Base-by-base conservation (phyloP, 2,329 filamentous ascomycete species). In the Ceratocystis cubensis region DNA sequence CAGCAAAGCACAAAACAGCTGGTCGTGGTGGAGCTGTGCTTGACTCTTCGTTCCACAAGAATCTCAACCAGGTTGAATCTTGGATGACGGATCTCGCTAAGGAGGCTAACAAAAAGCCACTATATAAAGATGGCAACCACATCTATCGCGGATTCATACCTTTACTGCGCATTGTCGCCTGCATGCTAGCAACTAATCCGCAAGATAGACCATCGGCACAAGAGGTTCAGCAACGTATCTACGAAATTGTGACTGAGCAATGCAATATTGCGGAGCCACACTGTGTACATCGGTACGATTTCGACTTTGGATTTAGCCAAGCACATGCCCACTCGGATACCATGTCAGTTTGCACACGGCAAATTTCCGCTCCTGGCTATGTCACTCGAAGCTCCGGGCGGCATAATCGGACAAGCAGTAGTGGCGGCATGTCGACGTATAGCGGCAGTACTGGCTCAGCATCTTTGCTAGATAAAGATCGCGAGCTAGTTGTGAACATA, bases 1-100 rank as follows among this genome's bases (percentile, higher is more conserved):
- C 83, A 1, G 81, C 83, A 2, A 86, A 85, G 72, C 84, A 87
- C 72, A 86, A 85, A 72, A 81, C 76, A 50, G 74, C 80, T 15
- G 80, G 81, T 0, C 76, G 82, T 28, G 83, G 83, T 37, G 84
- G 83, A 13, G 84, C 84, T 5, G 81, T 86, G 1, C 79, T 81
- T 6, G 88, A 91, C 74, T 81, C 86, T 0, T 88, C 86, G 0
- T 91, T 88, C 73, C 88, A 91, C 74, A 82, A 82, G 69, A 89
- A 90, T 70, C 77, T 87, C 0, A 80, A 82, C 17, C 86, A 88
- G 73, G 80, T 90, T 1, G 82, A 87, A 69, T 79, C 78, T 15
- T 91, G 88, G 88, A 87, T 89, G 77, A 76, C 77, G 0, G 75
- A 75, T 1, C 75, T 89, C 3, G 82, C 83, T 41, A 82, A 83